A percentile compares a stretch with the other conserved stretches of the same genome.
Evolutionary conservation across 495 filamentous ascomycete species (phyloP).

Genomic region (Penicillium silybi): DNA sequence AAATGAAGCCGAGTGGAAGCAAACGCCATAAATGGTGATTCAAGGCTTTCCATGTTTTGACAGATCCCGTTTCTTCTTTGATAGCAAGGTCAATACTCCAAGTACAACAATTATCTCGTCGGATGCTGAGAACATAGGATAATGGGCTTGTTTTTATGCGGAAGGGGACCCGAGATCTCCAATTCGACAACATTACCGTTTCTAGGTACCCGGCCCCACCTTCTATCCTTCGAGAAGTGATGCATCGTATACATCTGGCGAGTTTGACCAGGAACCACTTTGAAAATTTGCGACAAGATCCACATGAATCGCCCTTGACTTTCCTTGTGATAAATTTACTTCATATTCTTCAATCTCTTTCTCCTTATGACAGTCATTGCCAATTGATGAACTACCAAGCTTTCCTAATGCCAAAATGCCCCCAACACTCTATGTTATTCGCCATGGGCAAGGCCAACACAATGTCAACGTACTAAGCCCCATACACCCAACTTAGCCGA

Average conservation of each 20-base stretch:
- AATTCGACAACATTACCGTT: background rate
- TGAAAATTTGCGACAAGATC: background rate
- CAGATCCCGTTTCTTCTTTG: too few species aligned
- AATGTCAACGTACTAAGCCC: conserved; percentile 12
- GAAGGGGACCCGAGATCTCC: background rate
- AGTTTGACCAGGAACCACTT: background rate
- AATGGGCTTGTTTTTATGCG: background rate
- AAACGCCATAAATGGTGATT: background rate
- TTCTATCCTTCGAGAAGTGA: background rate
- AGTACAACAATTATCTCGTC: too few species aligned
- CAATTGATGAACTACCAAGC: background rate
- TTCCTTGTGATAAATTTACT: background rate
- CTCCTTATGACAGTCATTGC: background rate
- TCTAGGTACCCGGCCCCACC: background rate
- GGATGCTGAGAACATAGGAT: background rate
- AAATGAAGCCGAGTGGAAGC: background rate
- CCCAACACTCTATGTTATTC: conserved; percentile 12
- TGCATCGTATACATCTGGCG: background rate
- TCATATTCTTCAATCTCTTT: background rate
- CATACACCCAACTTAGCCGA: too few species aligned
- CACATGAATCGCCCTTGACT: background rate
- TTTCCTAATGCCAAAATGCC: conserved; percentile 13
- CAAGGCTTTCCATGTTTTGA: too few species aligned
- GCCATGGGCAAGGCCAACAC: conserved; percentile 19
- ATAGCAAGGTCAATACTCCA: too few species aligned